These are phyloP conservation scores for Globisporangium apiculatum DNA, from an alignment of 352 stramenopile genomes.

Conservation along the genomic window DNA sequence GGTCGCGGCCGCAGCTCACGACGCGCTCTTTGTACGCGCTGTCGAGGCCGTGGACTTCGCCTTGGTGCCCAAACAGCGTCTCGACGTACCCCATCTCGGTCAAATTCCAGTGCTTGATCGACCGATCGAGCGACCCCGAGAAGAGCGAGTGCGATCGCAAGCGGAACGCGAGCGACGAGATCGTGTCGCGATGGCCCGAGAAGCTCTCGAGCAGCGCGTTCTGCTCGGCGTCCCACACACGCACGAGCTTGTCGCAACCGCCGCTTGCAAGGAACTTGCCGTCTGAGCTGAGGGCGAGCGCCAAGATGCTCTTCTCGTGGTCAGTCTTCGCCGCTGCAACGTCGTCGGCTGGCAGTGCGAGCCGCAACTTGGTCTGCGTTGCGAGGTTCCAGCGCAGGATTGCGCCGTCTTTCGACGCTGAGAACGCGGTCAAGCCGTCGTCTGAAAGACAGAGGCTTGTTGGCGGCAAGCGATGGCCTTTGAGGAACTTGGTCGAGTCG, in stretches of 20 bases:
- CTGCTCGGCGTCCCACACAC: slow-evolving; percentile 82
- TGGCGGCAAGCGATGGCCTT: slow-evolving; percentile 72
- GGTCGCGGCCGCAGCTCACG: slow-evolving; percentile 87
- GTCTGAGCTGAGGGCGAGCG: slow-evolving; percentile 87
- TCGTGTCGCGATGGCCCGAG: slow-evolving; percentile 83
- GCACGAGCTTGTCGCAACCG: slow-evolving; percentile 88
- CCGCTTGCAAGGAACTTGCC: slow-evolving; percentile 89
- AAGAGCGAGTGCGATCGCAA: slow-evolving; percentile 88
- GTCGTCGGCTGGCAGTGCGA: slow-evolving; percentile 57
- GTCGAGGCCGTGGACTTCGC: slow-evolving; percentile 87
- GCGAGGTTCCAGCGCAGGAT: slow-evolving; percentile 88
- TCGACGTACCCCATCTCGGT: slow-evolving; percentile 94
- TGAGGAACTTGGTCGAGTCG: slow-evolving; percentile 71
- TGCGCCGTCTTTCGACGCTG: slow-evolving; percentile 89
- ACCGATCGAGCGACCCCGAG: slow-evolving; percentile 89
- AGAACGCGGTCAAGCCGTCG: slow-evolving; percentile 88
- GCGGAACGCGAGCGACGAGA: slow-evolving; percentile 85
- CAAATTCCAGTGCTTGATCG: slow-evolving; percentile 94
- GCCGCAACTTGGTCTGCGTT: slow-evolving; percentile 63
- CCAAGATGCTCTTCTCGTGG: slow-evolving; percentile 76
- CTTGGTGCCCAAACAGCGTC: slow-evolving; percentile 92
- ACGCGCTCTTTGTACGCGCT: slow-evolving; percentile 87
- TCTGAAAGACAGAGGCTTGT: slow-evolving; percentile 86
- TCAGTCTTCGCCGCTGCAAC: slow-evolving; percentile 57
- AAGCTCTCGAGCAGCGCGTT: slow-evolving; percentile 84